These are phyloP conservation scores for Volvox carteri DNA, from an alignment of 163 green algal species.

Conservation along the genomic window DNA sequence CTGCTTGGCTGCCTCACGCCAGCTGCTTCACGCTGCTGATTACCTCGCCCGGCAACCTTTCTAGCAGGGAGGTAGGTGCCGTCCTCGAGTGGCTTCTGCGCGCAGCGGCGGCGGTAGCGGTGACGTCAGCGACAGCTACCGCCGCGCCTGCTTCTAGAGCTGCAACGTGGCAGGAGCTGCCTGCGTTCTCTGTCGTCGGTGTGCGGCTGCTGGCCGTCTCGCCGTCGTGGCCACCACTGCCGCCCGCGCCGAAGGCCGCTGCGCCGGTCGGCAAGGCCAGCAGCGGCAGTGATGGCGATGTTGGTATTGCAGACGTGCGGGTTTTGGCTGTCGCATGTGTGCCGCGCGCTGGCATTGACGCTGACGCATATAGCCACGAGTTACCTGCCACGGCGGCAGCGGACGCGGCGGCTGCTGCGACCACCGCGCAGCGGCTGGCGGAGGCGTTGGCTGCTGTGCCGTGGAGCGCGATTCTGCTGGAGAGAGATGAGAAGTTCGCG, in stretches of 20 bases:
- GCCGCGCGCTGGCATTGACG: background rate
- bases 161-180: background rate
- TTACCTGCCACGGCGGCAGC: background rate
- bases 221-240: background rate
- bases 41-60: slow-evolving; percentile 20
- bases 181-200: slow-evolving; percentile 4
- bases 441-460: background rate
- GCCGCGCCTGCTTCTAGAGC: background rate
- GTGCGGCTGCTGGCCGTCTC: slow-evolving; percentile 11
- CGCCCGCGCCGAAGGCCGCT: no score
- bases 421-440: background rate
- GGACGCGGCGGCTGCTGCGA: background rate
- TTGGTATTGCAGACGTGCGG: background rate
- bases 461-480: background rate
- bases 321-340: slow-evolving; percentile 41
- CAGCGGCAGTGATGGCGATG: background rate
- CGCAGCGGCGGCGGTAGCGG: no score
- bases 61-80: slow-evolving; percentile 1
- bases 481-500: background rate
- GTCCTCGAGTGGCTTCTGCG: slow-evolving; percentile 42
- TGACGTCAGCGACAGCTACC: background rate
- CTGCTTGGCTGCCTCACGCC: slow-evolving; percentile 19
- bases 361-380: slow-evolving; percentile 35
- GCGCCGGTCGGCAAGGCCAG: no score
- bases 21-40: slow-evolving; percentile 45